Conservation (phyloP, 257 asterid species). For the Solanum dulcamara region DNA sequence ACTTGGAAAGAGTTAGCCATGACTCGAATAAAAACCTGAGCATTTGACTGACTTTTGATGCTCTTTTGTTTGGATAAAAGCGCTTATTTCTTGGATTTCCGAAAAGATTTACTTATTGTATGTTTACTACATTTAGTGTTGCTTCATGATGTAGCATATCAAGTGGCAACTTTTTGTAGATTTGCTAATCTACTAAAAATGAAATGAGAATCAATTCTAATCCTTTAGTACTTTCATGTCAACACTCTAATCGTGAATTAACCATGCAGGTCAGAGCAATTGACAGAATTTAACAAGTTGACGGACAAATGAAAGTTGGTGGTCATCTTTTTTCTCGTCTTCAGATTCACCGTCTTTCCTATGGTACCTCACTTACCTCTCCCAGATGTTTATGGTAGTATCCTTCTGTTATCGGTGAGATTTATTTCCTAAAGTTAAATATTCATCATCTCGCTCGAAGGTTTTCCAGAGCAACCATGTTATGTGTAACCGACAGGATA, state of each 20-base stretch:
- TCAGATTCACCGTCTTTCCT: not conserved
- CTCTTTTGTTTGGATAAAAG: not conserved
- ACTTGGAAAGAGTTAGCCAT: not conserved
- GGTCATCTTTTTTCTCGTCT: not conserved
- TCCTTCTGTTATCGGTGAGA: not conserved
- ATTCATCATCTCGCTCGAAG: not conserved
- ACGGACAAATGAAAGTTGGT: conserved; percentile 26
- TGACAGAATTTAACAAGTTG: conserved; percentile 27
- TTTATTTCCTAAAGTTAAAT: not conserved
- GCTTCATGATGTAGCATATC: not conserved
- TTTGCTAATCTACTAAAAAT: not conserved
- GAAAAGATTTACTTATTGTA: not conserved
- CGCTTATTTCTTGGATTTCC: not conserved
- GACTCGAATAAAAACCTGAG: not conserved
- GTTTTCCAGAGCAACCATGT: not conserved
- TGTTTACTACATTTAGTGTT: not conserved
- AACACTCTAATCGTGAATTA: not conserved
- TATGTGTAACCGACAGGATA: not conserved
- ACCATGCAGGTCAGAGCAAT: conserved; percentile 46
- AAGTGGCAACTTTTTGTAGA: not conserved
- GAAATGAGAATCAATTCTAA: not conserved
- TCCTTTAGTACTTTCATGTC: not conserved
- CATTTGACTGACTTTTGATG: not conserved
- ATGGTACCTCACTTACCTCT: not conserved
- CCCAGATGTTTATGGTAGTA: not conserved